phyloP scores from a whole-genome alignment of 2,329 filamentous ascomycete genomes.

The Dendryphion nanum region DNA sequence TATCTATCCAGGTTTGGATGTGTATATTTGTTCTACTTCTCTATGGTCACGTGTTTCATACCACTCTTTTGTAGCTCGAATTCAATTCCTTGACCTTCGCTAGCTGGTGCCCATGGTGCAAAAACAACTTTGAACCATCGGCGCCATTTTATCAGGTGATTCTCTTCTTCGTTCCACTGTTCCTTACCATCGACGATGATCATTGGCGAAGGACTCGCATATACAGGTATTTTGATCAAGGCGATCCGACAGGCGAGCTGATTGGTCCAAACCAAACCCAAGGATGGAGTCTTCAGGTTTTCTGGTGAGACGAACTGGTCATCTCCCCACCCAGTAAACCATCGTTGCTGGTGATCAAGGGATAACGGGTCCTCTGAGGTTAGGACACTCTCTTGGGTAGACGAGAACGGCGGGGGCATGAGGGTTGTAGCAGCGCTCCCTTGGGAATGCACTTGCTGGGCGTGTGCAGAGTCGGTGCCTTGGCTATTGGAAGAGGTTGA shows the following conservation, averaged over 20 bases:
- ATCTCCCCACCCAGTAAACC: constrained; percentile 95
- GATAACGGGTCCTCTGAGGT: constrained; percentile 53
- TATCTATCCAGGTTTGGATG: too few species aligned
- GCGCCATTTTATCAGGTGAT: constrained; percentile 59
- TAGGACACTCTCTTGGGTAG: neutral
- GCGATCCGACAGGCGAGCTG: constrained; percentile 83
- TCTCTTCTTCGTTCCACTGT: constrained; percentile 41
- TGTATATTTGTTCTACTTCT: too few species aligned
- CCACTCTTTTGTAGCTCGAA: constrained; percentile 62
- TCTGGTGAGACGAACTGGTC: constrained; percentile 29
- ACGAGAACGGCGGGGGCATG: neutral
- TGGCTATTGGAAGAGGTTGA: constrained; percentile 30
- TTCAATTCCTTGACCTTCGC: constrained; percentile 57
- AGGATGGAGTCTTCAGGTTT: constrained; percentile 73
- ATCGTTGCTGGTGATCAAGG: constrained; percentile 86
- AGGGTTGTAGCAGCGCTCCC: neutral
- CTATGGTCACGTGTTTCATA: constrained; percentile 21
- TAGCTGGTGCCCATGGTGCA: constrained; percentile 68
- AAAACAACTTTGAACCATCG: constrained; percentile 89
- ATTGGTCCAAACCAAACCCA: constrained; percentile 88
- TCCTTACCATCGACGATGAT: constrained; percentile 35
- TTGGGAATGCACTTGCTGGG: constrained; percentile 12
- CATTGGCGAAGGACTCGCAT: constrained; percentile 27
- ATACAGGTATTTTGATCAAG: constrained; percentile 68
- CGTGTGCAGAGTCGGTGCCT: constrained; percentile 12